Percentiles rank a stretch among this genome's conserved stretches.
These are phyloP conservation scores for Schizothecium vesticola DNA, from an alignment of 495 filamentous ascomycete species.

Conservation along the genomic window DNA sequence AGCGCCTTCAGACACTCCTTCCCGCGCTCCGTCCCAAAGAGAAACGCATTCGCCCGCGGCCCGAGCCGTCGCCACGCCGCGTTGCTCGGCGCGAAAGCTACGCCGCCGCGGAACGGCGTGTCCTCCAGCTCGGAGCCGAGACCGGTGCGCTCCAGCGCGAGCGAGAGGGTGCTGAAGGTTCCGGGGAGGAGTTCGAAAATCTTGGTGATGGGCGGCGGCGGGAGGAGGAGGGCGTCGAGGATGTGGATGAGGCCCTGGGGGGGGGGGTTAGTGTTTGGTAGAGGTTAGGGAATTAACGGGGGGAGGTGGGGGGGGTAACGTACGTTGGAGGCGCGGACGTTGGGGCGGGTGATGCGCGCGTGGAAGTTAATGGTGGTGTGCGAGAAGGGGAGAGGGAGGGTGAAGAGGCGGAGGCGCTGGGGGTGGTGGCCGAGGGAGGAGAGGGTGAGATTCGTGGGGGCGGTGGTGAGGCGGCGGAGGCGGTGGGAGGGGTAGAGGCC, in stretches of 20 bases:
- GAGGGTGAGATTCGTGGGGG: conserved; percentile 68
- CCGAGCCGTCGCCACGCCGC: conserved; percentile 68
- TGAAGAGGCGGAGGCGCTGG: conserved; percentile 59
- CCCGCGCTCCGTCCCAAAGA: conserved; percentile 63
- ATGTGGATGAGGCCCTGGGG: conserved; percentile 65
- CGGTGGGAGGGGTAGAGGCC: conserved; percentile 56
- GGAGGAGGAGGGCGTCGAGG: conserved; percentile 64
- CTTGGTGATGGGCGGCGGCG: conserved; percentile 56
- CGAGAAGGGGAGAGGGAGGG: conserved; percentile 37
- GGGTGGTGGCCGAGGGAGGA: conserved; percentile 51
- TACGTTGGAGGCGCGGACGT: conserved; percentile 59
- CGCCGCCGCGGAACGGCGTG: conserved; percentile 37
- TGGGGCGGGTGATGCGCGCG: conserved; percentile 54
- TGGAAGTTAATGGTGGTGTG: conserved; percentile 70
- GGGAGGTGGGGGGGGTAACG: no score
- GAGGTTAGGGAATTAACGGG: no score
- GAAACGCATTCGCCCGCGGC: conserved; percentile 62
- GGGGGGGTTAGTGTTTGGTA: no score
- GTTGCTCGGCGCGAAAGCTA: conserved; percentile 74
- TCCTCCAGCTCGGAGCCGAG: conserved; percentile 35
- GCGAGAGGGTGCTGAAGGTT: conserved; percentile 69
- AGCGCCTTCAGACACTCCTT: conserved; percentile 65
- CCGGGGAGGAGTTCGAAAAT: conserved; percentile 63
- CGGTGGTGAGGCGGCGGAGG: conserved; percentile 50
- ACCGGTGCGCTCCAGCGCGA: conserved; percentile 65